phyloP scores from a whole-genome alignment of 148 eudicot genomes.

The Polygonum maritimum region DNA sequence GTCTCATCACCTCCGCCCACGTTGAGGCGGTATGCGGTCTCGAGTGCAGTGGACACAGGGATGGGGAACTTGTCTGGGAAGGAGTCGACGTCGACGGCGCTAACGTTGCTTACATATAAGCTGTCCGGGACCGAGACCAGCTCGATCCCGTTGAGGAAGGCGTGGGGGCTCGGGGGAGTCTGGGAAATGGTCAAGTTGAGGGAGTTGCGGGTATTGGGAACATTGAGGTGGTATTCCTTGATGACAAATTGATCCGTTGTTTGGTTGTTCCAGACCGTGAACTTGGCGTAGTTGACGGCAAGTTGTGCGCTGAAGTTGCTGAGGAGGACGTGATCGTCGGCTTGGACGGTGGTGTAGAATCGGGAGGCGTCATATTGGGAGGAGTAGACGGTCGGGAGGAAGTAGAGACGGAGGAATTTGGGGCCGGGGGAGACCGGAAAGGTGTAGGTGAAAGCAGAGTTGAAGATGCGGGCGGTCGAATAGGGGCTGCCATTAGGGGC shows the following conservation, averaged over 20 bases:
- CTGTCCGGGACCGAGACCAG: neutral
- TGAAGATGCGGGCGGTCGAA: neutral
- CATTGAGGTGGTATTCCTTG: neutral
- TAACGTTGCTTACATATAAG: neutral
- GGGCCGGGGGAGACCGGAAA: neutral
- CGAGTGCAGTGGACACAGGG: neutral
- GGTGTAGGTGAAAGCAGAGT: neutral
- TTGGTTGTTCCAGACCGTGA: neutral
- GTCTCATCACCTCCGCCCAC: neutral
- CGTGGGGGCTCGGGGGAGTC: neutral
- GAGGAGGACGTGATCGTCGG: neutral
- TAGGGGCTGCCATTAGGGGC: neutral
- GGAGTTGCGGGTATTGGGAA: neutral
- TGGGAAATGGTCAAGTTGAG: neutral
- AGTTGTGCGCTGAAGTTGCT: neutral
- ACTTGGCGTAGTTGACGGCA: neutral
- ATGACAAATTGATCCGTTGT: neutral
- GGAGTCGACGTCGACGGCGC: neutral
- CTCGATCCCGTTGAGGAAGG: neutral
- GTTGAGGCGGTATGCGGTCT: neutral
- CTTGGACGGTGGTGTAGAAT: neutral
- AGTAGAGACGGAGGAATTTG: constrained; percentile 8
- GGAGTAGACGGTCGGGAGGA: neutral
- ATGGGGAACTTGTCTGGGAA: neutral
- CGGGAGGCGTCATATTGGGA: neutral